phyloP scores from a whole-genome alignment of 345 rosid species.

The Aquilaria malaccensis region DNA sequence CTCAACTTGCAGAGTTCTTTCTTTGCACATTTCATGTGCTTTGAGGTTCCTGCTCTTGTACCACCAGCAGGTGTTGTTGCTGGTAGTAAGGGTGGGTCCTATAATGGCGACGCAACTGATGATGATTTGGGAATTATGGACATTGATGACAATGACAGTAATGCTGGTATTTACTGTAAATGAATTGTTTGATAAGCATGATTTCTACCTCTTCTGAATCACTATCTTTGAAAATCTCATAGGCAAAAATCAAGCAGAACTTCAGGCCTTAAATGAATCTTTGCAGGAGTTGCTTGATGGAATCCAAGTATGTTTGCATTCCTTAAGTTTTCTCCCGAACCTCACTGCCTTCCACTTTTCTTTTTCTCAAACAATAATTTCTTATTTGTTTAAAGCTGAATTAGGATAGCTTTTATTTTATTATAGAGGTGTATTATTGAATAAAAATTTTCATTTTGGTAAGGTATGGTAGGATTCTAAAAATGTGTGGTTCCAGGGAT shows the following conservation, averaged over 20 bases:
- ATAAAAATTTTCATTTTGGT: no score
- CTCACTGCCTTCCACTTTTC: neutral
- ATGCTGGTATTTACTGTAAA: constrained; percentile 43
- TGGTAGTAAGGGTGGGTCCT: constrained; percentile 48
- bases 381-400: neutral
- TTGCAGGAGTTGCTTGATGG: constrained; percentile 98
- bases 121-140: constrained; percentile 97
- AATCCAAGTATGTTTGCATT: constrained; percentile 53
- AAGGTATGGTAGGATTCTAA: no score
- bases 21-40: constrained; percentile 99
- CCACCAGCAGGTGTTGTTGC: constrained; percentile 69
- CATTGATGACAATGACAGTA: constrained; percentile 75
- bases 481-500: no score
- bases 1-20: constrained; percentile 83
- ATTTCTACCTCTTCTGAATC: constrained; percentile 10
- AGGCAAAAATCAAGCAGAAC: constrained; percentile 78
- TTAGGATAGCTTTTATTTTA: neutral
- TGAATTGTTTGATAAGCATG: constrained; percentile 9
- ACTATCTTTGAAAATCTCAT: constrained; percentile 9
- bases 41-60: constrained; percentile 93
- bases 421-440: no score
- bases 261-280: constrained; percentile 76
- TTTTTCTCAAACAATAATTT: neutral
- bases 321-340: neutral
- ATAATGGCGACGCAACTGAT: constrained; percentile 48